Conservation (phyloP, 2,329 filamentous ascomycete species). For the Calonectria pseudoreteaudii region DNA sequence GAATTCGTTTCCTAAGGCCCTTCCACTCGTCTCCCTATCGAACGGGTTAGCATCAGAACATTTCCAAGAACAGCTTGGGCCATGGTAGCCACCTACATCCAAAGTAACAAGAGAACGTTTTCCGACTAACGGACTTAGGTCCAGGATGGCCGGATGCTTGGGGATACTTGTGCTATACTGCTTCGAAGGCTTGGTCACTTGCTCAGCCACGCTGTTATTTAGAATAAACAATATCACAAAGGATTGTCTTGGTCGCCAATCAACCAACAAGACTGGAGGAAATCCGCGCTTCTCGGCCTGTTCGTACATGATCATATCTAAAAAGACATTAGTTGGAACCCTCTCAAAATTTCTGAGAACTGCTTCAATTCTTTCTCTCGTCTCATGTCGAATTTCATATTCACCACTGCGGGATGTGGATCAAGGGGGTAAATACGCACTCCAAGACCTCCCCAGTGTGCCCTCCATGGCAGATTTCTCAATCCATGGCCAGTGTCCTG, state of each 20-base stretch:
- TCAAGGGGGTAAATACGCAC: background rate
- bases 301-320: conserved; percentile 5
- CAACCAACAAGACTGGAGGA: background rate
- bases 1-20: background rate
- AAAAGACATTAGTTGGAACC: background rate
- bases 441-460: background rate
- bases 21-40: conserved; percentile 1
- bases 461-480: background rate
- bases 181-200: background rate
- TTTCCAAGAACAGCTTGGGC: background rate
- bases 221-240: conserved; percentile 6
- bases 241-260: background rate
- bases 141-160: background rate
- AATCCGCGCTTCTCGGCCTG: background rate
- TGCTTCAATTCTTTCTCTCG: background rate
- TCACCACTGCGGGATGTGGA: background rate
- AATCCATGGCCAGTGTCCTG: conserved; percentile 6
- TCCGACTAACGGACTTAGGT: background rate
- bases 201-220: background rate
- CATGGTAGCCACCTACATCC: background rate
- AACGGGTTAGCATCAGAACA: background rate
- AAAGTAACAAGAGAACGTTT: background rate
- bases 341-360: background rate
- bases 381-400: background rate
- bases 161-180: background rate